These are phyloP conservation scores for Paraconiothyrium brasiliense DNA, from an alignment of 2,329 filamentous ascomycete genomes.

Conservation along the genomic window DNA sequence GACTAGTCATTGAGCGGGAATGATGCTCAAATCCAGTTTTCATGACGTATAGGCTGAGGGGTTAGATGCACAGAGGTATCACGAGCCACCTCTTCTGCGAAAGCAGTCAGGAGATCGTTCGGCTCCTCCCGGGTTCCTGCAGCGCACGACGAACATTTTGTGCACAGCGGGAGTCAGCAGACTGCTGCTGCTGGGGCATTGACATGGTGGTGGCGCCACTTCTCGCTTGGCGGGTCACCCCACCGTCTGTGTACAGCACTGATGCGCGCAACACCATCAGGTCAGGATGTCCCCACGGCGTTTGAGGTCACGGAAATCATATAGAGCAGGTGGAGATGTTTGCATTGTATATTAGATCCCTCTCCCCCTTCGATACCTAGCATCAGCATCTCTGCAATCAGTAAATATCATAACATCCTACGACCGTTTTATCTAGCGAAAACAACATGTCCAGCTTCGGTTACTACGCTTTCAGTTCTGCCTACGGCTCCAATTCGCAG, in stretches of 20 bases:
- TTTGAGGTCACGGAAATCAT: conserved; percentile 17
- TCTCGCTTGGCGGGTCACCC: conserved; percentile 10
- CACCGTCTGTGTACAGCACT: conserved; percentile 7
- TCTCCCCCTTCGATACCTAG: conserved; percentile 19
- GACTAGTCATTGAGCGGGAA: not conserved
- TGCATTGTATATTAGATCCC: conserved; percentile 34
- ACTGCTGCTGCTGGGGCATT: not conserved
- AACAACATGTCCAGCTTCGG: conserved; percentile 23
- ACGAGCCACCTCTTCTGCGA: not conserved
- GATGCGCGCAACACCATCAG: conserved; percentile 14
- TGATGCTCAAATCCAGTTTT: not conserved
- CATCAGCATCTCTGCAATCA: not conserved
- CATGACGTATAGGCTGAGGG: not conserved
- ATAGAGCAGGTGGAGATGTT: conserved; percentile 13
- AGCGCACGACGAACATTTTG: not conserved
- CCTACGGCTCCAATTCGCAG: conserved; percentile 24
- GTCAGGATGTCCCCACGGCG: not conserved
- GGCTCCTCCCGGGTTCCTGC: conserved; percentile 8
- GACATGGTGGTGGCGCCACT: conserved; percentile 15
- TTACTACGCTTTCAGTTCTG: conserved; percentile 21
- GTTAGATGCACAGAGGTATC: not conserved
- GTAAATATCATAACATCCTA: not conserved
- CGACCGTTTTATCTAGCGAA: not conserved
- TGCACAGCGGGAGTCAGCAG: not conserved
- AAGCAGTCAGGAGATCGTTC: conserved; percentile 8